Evolutionary conservation across 768 basidiomycete species (phyloP).

Genomic region (Pulveroboletus sp.): DNA sequence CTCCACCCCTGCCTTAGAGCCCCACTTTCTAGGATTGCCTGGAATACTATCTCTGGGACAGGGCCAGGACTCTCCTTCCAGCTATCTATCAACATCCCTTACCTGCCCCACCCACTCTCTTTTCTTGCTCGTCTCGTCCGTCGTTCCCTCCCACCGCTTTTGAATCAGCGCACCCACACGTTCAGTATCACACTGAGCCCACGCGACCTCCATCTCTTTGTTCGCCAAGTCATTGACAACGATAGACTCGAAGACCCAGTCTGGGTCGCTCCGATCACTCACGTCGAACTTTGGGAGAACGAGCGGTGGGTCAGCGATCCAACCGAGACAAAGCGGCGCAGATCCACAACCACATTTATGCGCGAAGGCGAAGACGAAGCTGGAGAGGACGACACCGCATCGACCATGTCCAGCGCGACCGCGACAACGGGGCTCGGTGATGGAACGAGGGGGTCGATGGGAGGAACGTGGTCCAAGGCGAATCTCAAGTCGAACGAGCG

Average conservation of each 20-base stretch:
- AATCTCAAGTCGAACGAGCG: slow-evolving; percentile 11
- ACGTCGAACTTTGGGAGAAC: background rate
- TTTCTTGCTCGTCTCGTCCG: background rate
- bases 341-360: background rate
- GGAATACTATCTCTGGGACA: slow-evolving; percentile 4
- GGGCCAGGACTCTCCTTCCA: slow-evolving; percentile 18
- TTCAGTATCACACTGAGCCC: background rate
- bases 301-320: background rate
- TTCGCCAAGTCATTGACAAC: background rate
- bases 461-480: slow-evolving; percentile 14
- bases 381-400: background rate
- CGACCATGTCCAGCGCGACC: background rate
- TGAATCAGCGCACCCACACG: background rate
- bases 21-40: background rate
- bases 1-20: slow-evolving; percentile 12
- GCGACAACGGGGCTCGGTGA: background rate
- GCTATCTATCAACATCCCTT: slow-evolving; percentile 9
- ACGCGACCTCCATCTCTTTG: background rate
- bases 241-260: background rate
- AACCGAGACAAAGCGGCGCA: background rate
- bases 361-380: background rate
- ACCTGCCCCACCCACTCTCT: slow-evolving; percentile 1
- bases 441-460: background rate
- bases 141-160: background rate
- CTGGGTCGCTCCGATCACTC: background rate